Percentiles rank a stretch among this genome's conserved stretches.
These are phyloP conservation scores for Suillus plorans DNA, from an alignment of 768 basidiomycete genomes.

Conservation along the genomic window DNA sequence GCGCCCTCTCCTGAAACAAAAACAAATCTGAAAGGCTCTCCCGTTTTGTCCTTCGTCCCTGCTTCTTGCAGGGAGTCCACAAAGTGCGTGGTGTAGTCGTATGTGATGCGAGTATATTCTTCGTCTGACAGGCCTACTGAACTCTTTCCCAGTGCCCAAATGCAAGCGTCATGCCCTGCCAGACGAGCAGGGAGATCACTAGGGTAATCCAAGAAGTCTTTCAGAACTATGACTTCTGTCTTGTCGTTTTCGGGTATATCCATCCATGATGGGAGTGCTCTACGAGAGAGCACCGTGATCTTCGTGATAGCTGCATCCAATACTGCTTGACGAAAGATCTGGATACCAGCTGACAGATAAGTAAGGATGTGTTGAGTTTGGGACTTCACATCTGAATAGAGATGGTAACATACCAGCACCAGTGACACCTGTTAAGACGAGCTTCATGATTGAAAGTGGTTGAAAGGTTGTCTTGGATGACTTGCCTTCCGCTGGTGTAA, in stretches of 20 bases:
- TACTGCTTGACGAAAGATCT: conserved; percentile 33
- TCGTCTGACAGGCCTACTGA: conserved; percentile 28
- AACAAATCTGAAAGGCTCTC: conserved; percentile 37
- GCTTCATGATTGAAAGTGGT: conserved; percentile 19
- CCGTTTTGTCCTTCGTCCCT: conserved; percentile 15
- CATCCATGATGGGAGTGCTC: conserved; percentile 33
- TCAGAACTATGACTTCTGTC: conserved; percentile 31
- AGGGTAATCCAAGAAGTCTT: conserved; percentile 34
- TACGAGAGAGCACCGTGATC: conserved; percentile 35
- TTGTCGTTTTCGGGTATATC: conserved; percentile 26
- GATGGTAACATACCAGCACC: conserved; percentile 26
- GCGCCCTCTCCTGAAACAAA: conserved; percentile 39
- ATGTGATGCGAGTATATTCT: conserved; percentile 34
- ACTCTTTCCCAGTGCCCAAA: conserved; percentile 37
- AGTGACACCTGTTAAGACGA: conserved; percentile 35
- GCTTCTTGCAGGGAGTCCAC: conserved; percentile 27
- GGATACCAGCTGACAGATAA: conserved; percentile 31
- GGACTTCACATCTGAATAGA: not conserved
- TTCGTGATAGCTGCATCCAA: conserved; percentile 26
- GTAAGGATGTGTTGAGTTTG: not conserved
- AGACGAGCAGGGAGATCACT: conserved; percentile 27
- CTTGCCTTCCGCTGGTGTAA: not conserved
- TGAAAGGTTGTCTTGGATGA: not conserved
- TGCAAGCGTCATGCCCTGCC: conserved; percentile 33
- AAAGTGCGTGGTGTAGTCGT: conserved; percentile 34